Evolutionary conservation across 371 early-diverging fungal genomes (phyloP), one percentile per base, ranked within the genome.

Genomic region (Dinochytrium kinnereticum): DNA sequence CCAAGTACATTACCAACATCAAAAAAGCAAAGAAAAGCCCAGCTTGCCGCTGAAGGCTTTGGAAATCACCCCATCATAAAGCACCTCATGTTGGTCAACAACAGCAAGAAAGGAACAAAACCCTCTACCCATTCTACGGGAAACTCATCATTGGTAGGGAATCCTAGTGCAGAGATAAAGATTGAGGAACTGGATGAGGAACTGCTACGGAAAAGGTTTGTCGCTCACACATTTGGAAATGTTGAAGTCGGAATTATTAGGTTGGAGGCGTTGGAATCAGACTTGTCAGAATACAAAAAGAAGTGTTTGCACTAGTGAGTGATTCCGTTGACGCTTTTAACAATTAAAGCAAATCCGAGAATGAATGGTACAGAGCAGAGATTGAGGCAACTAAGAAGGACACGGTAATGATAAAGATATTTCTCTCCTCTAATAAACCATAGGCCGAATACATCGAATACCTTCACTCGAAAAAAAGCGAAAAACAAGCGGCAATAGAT

Each of bases 331-430:
- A 17, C 39, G 51, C n/a, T 49, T 59, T 51, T 15, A n/a, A n/a
- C n/a, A n/a, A 34, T 3, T 30, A 65, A 24, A 83, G 85, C 69
- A 85, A 85, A 53, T 59, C 67, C 13, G 85, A 85, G 64, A 85
- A 85, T 72, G 84, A 82, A 31, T 85, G 85, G 85, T 85, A 84
- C 68, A 59, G 83, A 1, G 65, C 80, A 34, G 85, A 85, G 69
- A 83, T 85, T 49, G 82, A 83, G 61, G 64, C 80, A 7, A 77
- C 76, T n/a, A 75, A 85, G 59, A 73, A 73, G 51, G 85, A 85
- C 59, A 79, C 84, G 51, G 79, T 82, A 17, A 19, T n/a, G 21
- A 28, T 72, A 5, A 59, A 61, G 44, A 33, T 66, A n/a, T 59
- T 26, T 36, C 59, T 39, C 34, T 2, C 34, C 50, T 26, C 36